Percentiles rank a stretch among this genome's conserved stretches.
Evolutionary conservation across 1,284 basidiomycete species (phyloP).

Genomic region (Apiotrichum brassicae): DNA sequence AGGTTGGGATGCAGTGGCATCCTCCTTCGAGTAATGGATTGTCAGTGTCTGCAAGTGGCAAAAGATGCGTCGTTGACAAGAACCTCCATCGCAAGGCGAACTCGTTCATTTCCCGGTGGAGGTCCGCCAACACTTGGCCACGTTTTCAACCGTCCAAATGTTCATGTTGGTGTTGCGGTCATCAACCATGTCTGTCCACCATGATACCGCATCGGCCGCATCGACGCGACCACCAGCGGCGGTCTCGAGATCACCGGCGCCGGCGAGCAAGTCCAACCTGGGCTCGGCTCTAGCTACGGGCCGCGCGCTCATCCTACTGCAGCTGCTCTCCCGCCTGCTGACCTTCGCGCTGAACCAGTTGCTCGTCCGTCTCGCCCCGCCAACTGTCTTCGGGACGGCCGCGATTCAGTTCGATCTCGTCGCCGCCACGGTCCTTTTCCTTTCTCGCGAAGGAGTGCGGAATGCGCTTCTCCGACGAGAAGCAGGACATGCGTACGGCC

Average conservation of each 20-base stretch:
- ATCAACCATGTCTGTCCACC: not conserved
- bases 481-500: not conserved
- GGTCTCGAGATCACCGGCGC: not conserved
- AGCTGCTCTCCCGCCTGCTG: constrained; percentile 71
- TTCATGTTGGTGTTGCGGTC: not conserved
- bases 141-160: not conserved
- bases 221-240: not conserved
- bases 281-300: constrained; percentile 34
- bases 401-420: constrained; percentile 81
- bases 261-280: not conserved
- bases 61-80: too few relatives aligned
- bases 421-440: constrained; percentile 81
- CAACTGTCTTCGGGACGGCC: constrained; percentile 77
- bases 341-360: constrained; percentile 83
- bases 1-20: constrained; percentile 29
- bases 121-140: too few relatives aligned
- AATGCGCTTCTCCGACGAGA: constrained; percentile 59
- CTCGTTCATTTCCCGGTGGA: too few relatives aligned
- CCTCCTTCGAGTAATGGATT: not conserved
- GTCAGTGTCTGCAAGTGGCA: too few relatives aligned
- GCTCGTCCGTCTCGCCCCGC: constrained; percentile 74
- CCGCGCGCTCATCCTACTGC: constrained; percentile 76
- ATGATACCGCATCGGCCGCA: too few relatives aligned
- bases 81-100: too few relatives aligned
- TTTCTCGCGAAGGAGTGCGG: constrained; percentile 83